phyloP scores from a whole-genome alignment of 345 rosid species.

The Fremontodendron californicum region DNA sequence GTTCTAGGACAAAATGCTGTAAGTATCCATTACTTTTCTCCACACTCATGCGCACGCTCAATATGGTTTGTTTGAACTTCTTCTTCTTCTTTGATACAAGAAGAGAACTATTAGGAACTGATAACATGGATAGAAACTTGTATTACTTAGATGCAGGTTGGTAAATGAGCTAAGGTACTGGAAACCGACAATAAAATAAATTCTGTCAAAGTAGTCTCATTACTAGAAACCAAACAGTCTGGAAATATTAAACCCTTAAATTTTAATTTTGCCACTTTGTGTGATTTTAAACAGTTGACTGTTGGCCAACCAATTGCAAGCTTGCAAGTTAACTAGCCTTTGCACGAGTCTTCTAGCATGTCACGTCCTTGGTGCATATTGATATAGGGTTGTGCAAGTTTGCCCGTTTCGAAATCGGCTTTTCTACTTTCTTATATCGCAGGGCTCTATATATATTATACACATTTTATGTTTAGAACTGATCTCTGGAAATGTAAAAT shows the following conservation, averaged over 20 bases:
- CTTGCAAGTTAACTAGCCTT: background rate
- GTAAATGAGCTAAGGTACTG: background rate
- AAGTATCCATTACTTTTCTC: conserved; percentile 26
- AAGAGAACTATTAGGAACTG: background rate
- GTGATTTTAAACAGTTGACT: background rate
- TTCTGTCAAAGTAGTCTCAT: background rate
- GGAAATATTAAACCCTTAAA: background rate
- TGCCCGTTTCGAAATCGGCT: background rate
- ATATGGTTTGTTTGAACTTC: background rate
- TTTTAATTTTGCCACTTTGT: background rate
- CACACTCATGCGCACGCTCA: background rate
- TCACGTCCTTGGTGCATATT: background rate
- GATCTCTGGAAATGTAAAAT: background rate
- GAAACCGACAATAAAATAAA: background rate
- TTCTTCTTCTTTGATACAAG: background rate
- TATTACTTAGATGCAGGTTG: background rate
- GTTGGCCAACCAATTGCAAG: background rate
- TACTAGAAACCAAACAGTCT: background rate
- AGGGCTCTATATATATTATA: background rate
- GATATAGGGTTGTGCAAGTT: background rate
- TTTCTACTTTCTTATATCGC: background rate
- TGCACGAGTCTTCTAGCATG: background rate
- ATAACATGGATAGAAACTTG: background rate
- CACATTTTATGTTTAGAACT: background rate
- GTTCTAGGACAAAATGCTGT: conserved; percentile 99